Evolutionary conservation across 1,284 basidiomycete genomes (phyloP).

Genomic region (Rhodotorula sp.): DNA sequence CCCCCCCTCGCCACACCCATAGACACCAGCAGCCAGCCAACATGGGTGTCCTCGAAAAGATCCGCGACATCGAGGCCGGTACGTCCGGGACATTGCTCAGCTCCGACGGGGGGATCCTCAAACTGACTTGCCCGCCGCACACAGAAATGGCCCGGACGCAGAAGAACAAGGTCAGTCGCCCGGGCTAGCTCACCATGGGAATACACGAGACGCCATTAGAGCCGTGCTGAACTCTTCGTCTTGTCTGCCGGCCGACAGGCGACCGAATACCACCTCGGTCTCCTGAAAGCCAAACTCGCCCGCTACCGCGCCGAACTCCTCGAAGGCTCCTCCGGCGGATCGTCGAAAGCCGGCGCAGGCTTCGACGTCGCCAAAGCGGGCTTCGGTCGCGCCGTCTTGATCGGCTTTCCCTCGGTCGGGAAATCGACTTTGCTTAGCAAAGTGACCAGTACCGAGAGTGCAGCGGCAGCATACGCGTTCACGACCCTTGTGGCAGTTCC

Average conservation of each 20-base stretch:
- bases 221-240: neutral
- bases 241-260: slow-evolving; percentile 6
- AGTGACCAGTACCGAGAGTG: slow-evolving; percentile 83
- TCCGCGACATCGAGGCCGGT: slow-evolving; percentile 35
- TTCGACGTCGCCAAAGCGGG: slow-evolving; percentile 69
- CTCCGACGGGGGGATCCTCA: neutral
- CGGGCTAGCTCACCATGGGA: no score
- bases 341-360: slow-evolving; percentile 72
- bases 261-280: slow-evolving; percentile 76
- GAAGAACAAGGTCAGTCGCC: slow-evolving; percentile 48
- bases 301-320: slow-evolving; percentile 48
- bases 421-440: slow-evolving; percentile 89
- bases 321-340: slow-evolving; percentile 58
- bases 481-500: slow-evolving; percentile 68
- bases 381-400: slow-evolving; percentile 54
- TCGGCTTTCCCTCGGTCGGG: slow-evolving; percentile 37
- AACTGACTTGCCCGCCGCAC: neutral
- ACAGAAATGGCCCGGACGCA: slow-evolving; percentile 50
- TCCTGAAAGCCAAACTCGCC: slow-evolving; percentile 86
- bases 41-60: neutral
- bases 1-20: neutral
- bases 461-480: slow-evolving; percentile 61
- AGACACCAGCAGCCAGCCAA: neutral
- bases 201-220: no score
- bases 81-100: no score